Base-by-base conservation (phyloP, 352 stramenopile species). In the Globisporangium cederbergense region DNA sequence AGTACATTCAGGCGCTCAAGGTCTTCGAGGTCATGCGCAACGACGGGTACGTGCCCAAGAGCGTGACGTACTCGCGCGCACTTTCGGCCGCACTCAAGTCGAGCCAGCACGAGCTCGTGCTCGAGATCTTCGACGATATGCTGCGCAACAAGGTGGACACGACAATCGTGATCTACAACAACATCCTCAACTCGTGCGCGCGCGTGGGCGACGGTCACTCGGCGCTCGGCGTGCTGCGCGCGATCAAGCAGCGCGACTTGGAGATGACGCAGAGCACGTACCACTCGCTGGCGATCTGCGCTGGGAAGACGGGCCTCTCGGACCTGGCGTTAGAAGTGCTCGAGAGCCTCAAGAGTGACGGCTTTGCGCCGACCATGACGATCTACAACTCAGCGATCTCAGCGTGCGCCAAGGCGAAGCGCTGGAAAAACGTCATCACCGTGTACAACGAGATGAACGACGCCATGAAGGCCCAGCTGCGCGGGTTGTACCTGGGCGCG, bases 81-180 rank as follows among this genome's bases (percentile, higher is more conserved):
- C 62, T 95, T 53, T 91, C 86, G 46, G 83, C 84, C 3, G 86
- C 84, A n/a, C 73, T 91, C 14, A 95, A 95, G 70, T 74, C 80
- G 9, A 65, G 67, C 14, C 78, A 91, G 60, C 86, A 95, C 60
- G 86, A 92, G 64, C 74, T 95, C 20, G 86, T 95, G 71, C 82
- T 95, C 42, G 81, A 95, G 71, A 92, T 95, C 62, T 95, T 95
- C 64, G 84, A 93, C 67, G 86, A 95, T 58, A 90, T 95, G 81
- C 72, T 95, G 45, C 75, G 71, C 54, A 80, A 93, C 65, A 77
- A 82, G 25, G 69, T 91, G 28, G 79, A 93, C 8, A 73, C 83
- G 16, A 82, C 74, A 25, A 89, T 91, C 47, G 68, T 95, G 32
- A 91, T 89, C 60, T 92, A 91, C 79, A 95, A 95, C 69, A 95